phyloP scores from a whole-genome alignment of 805 yeast species.

The Suhomyces faveliae region DNA sequence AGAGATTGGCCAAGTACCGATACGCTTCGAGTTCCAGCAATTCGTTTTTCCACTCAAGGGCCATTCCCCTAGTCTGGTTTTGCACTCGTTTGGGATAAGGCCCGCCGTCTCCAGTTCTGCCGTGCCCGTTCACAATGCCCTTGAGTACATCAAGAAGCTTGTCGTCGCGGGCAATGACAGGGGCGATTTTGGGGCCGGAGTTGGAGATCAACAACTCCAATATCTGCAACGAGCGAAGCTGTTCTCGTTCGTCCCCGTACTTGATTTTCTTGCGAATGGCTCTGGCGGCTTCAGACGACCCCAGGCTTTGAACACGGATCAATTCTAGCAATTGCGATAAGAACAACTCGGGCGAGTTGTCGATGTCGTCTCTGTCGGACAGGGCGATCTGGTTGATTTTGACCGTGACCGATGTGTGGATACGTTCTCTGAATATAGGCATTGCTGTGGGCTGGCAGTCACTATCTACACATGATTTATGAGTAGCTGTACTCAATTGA shows the following conservation, averaged over 20 bases:
- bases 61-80: constrained; percentile 48
- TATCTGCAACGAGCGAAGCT: constrained; percentile 56
- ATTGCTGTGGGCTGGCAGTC: no score
- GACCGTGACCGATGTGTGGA: constrained; percentile 69
- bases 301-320: constrained; percentile 37
- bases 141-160: constrained; percentile 64
- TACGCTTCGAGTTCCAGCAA: constrained; percentile 50
- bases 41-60: constrained; percentile 66
- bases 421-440: constrained; percentile 56
- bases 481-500: no score
- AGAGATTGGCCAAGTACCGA: constrained; percentile 47
- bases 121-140: constrained; percentile 43
- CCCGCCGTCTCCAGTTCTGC: constrained; percentile 34
- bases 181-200: constrained; percentile 43
- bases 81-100: constrained; percentile 43
- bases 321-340: constrained; percentile 59
- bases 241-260: constrained; percentile 69
- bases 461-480: no score
- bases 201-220: constrained; percentile 40
- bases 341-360: constrained; percentile 40
- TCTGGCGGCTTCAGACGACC: constrained; percentile 77
- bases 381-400: constrained; percentile 53
- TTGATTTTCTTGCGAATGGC: constrained; percentile 86
- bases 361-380: constrained; percentile 42
- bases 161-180: constrained; percentile 60